These are phyloP conservation scores for Fusarium torreyae DNA, from an alignment of 2,329 filamentous ascomycete genomes.

Conservation along the genomic window DNA sequence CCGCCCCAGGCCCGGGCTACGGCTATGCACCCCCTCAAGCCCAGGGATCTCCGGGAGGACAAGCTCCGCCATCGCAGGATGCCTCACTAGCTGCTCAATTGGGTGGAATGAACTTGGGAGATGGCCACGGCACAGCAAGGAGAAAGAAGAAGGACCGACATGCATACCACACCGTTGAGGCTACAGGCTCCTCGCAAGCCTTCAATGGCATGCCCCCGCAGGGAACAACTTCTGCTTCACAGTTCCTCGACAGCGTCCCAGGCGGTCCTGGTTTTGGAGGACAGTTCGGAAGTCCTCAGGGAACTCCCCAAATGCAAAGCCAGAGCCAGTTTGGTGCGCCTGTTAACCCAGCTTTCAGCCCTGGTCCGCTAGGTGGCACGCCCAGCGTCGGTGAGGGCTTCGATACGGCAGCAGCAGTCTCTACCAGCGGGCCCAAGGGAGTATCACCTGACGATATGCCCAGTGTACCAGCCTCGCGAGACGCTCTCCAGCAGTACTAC, in stretches of 20 bases:
- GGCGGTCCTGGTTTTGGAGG: constrained; percentile 55
- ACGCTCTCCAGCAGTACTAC: constrained; percentile 86
- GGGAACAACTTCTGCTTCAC: constrained; percentile 64
- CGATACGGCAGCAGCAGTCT: constrained; percentile 53
- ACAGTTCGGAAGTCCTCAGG: constrained; percentile 63
- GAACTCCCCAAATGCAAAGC: constrained; percentile 58
- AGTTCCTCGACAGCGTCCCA: constrained; percentile 58
- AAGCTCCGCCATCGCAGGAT: constrained; percentile 59
- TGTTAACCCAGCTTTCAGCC: constrained; percentile 61
- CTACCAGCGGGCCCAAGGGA: constrained; percentile 59
- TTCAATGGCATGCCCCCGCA: constrained; percentile 78
- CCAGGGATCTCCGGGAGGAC: constrained; percentile 46
- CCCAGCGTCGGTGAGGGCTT: constrained; percentile 50
- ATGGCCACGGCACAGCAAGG: constrained; percentile 65
- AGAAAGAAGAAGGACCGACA: constrained; percentile 96
- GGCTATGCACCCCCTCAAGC: constrained; percentile 50
- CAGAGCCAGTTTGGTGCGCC: constrained; percentile 74
- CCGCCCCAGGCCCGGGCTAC: constrained; percentile 48
- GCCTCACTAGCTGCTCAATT: constrained; percentile 78
- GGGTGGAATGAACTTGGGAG: constrained; percentile 79
- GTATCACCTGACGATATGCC: constrained; percentile 95
- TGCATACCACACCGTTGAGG: constrained; percentile 89
- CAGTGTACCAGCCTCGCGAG: constrained; percentile 88
- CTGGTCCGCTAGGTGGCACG: constrained; percentile 44
- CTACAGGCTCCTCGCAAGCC: constrained; percentile 75